These are phyloP conservation scores for Aspergillus sp. DNA, from an alignment of 2,329 filamentous ascomycete genomes.

Conservation along the genomic window DNA sequence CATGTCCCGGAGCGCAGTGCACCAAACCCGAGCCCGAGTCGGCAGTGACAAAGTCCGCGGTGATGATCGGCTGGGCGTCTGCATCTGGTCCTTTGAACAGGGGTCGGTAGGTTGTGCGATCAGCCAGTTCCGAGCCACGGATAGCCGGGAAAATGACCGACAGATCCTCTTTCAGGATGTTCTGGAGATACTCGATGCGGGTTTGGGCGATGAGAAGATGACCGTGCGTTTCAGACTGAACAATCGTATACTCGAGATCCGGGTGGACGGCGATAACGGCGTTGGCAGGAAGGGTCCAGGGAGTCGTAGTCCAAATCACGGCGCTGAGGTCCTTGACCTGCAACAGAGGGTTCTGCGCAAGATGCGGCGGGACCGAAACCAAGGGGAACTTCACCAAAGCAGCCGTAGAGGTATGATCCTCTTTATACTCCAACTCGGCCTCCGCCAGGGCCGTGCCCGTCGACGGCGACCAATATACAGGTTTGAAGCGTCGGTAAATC, in stretches of 20 bases:
- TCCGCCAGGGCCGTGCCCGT: constrained; percentile 63
- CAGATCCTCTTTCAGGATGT: constrained; percentile 51
- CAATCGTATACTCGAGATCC: constrained; percentile 70
- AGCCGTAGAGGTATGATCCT: constrained; percentile 59
- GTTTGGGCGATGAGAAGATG: constrained; percentile 70
- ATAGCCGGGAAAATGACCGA: constrained; percentile 58
- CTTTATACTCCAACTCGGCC: constrained; percentile 65
- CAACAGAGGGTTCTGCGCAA: constrained; percentile 42
- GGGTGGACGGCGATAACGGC: constrained; percentile 79
- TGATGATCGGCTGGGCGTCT: constrained; percentile 67
- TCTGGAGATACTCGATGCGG: constrained; percentile 60
- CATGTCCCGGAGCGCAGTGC: constrained; percentile 90
- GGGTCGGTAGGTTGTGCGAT: constrained; percentile 66
- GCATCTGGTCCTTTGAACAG: constrained; percentile 62
- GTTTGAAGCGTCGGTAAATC: constrained; percentile 62
- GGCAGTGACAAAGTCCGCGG: constrained; percentile 84
- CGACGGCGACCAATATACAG: constrained; percentile 67
- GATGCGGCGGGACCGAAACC: constrained; percentile 43
- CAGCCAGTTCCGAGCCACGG: constrained; percentile 63
- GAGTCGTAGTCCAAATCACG: constrained; percentile 98
- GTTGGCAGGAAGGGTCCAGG: constrained; percentile 95
- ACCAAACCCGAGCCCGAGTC: constrained; percentile 95
- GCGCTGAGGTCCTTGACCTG: constrained; percentile 62
- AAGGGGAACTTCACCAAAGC: constrained; percentile 76
- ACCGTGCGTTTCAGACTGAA: constrained; percentile 57